A percentile compares a stretch with the other conserved stretches of the same genome.
Conservation (phyloP, 208 protist species). For the Vickermania ingenoplastis region DNA sequence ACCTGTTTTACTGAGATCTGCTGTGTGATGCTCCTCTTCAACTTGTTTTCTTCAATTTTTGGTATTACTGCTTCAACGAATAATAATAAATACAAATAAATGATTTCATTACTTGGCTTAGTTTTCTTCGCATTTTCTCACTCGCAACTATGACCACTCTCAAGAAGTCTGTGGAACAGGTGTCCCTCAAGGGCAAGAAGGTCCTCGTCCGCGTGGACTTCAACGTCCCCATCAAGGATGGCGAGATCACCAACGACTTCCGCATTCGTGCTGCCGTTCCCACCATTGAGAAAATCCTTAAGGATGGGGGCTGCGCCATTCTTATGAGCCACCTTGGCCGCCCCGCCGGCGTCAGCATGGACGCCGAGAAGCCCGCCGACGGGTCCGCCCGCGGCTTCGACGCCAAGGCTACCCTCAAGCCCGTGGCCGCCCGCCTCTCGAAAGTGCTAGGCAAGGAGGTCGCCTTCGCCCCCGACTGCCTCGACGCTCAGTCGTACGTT, state of each 20-base stretch:
- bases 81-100: too few species aligned
- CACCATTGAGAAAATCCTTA: constrained; percentile 74
- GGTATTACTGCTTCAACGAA: too few species aligned
- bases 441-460: constrained; percentile 81
- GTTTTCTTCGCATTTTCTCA: too few species aligned
- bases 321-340: constrained; percentile 94
- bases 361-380: constrained; percentile 16
- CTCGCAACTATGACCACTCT: too few species aligned
- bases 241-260: constrained; percentile 92
- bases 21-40: too few species aligned
- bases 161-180: constrained; percentile 76
- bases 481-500: constrained; percentile 54
- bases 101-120: too few species aligned
- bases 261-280: constrained; percentile 93
- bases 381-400: constrained; percentile 47
- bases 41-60: too few species aligned
- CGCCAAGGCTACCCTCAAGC: constrained; percentile 80
- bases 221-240: constrained; percentile 96
- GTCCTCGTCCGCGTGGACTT: constrained; percentile 97
- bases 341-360: constrained; percentile 78
- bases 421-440: constrained; percentile 86
- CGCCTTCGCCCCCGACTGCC: constrained; percentile 73
- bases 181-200: constrained; percentile 85
- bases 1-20: too few species aligned
- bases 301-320: constrained; percentile 40